phyloP scores from a whole-genome alignment of 345 rosid species.

The Pistacia integerrima region DNA sequence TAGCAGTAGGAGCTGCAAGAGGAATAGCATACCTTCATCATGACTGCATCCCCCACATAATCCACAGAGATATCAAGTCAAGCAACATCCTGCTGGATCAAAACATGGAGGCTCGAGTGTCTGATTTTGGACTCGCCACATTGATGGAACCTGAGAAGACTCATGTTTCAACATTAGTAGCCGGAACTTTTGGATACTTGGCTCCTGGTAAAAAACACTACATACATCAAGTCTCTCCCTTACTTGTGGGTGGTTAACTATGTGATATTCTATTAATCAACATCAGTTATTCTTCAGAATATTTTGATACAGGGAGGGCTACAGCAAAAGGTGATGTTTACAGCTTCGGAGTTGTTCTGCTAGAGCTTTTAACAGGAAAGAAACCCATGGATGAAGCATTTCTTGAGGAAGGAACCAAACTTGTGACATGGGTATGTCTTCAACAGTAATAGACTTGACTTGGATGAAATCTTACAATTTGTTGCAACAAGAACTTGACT shows the following conservation, averaged over 20 bases:
- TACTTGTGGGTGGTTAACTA: neutral
- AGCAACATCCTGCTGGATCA: constrained; percentile 83
- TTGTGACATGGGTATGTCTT: constrained; percentile 76
- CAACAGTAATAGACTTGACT: neutral
- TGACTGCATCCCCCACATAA: constrained; percentile 88
- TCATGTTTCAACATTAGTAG: constrained; percentile 78
- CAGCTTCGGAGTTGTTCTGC: constrained; percentile 79
- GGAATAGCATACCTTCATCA: constrained; percentile 88
- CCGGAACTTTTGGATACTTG: constrained; percentile 87
- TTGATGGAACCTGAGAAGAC: constrained; percentile 82
- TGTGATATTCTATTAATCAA: neutral
- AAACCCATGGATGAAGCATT: constrained; percentile 82
- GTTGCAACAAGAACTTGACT: neutral
- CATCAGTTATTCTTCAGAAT: constrained; percentile 45
- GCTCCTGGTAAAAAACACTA: constrained; percentile 60
- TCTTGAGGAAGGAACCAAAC: constrained; percentile 84
- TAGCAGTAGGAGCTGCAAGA: constrained; percentile 86
- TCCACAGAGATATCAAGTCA: constrained; percentile 85
- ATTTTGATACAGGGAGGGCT: constrained; percentile 81
- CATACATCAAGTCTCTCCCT: neutral
- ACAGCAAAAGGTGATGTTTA: constrained; percentile 84
- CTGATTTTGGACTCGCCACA: constrained; percentile 86
- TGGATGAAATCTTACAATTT: neutral
- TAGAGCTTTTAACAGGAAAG: constrained; percentile 80
- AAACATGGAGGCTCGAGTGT: constrained; percentile 80